A percentile compares a stretch with the other conserved stretches of the same genome.
Evolutionary conservation across 306 rosid species (phyloP).

Genomic region (Lagenaria siceraria): DNA sequence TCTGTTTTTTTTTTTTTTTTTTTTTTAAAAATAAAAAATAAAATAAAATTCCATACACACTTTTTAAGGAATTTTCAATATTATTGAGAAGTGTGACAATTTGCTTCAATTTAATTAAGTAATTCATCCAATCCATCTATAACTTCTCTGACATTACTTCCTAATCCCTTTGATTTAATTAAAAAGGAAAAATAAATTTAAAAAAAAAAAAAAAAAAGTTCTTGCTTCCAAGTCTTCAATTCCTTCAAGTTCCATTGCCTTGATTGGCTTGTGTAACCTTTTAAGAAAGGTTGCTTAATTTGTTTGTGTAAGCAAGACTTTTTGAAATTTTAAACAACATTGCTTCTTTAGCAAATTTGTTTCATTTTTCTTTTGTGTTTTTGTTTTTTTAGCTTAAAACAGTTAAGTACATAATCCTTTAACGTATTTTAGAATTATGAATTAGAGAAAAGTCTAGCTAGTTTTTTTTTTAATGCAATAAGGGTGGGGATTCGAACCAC

Average conservation of each 20-base stretch:
- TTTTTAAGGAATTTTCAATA: background rate
- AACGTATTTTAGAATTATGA: no score
- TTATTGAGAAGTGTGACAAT: background rate
- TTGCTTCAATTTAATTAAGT: background rate
- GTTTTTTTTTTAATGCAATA: no score
- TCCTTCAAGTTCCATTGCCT: background rate
- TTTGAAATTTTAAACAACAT: background rate
- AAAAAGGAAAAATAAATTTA: background rate
- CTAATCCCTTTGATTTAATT: background rate
- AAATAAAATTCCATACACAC: background rate
- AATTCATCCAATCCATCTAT: background rate
- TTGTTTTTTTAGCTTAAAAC: background rate
- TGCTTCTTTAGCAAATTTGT: background rate
- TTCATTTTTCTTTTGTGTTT: background rate
- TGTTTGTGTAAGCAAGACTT: background rate
- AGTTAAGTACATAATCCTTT: background rate
- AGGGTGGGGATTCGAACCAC: no score
- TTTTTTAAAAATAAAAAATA: no score
- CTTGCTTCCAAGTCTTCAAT: background rate
- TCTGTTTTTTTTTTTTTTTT: no score
- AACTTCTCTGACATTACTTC: background rate
- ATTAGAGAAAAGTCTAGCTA: no score
- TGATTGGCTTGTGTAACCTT: background rate
- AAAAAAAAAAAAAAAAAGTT: background rate
- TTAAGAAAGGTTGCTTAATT: background rate